Evolutionary conservation across 2,329 filamentous ascomycete species (phyloP).

Genomic region (Aspergillus uvarum): DNA sequence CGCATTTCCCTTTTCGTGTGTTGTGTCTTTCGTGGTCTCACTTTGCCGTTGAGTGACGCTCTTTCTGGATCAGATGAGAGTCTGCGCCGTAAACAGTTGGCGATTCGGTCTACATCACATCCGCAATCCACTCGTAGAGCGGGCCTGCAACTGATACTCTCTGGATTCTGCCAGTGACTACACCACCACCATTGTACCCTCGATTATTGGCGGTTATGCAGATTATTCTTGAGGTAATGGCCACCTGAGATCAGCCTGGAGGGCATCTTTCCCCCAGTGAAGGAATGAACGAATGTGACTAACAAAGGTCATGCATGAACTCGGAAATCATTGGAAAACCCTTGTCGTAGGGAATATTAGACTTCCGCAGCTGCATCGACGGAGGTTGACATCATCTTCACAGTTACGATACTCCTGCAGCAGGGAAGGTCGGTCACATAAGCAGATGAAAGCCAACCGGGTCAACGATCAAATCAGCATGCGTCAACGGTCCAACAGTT

Average conservation of each 20-base stretch:
- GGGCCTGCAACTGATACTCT: conserved; percentile 13
- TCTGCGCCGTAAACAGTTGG: conserved; percentile 19
- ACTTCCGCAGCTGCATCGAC: conserved; percentile 22
- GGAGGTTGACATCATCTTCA: conserved; percentile 28
- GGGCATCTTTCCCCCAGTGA: conserved; percentile 10
- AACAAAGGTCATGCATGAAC: conserved; percentile 15
- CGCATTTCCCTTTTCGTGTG: conserved; percentile 12
- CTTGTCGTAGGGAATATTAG: conserved; percentile 22
- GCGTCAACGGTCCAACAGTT: conserved; percentile 21
- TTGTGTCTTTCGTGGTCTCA: conserved; percentile 1
- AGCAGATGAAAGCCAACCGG: conserved; percentile 19
- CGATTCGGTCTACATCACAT: conserved; percentile 26
- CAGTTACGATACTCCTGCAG: conserved; percentile 14
- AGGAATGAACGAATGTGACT: conserved; percentile 14
- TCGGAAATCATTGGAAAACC: conserved; percentile 14
- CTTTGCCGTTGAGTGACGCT: conserved; percentile 2
- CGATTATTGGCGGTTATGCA: conserved; percentile 29
- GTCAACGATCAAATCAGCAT: conserved; percentile 25
- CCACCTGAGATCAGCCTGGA: conserved; percentile 17
- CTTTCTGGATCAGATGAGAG: conserved; percentile 11
- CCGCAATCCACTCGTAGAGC: conserved; percentile 19
- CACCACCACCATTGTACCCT: conserved; percentile 19
- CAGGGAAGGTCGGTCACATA: conserved; percentile 19
- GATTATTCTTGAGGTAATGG: conserved; percentile 24
- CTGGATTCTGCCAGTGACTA: conserved; percentile 12